Evolutionary conservation across 1,139 yeast species (phyloP).

Genomic region (Nakaseomyces bracarensis): DNA sequence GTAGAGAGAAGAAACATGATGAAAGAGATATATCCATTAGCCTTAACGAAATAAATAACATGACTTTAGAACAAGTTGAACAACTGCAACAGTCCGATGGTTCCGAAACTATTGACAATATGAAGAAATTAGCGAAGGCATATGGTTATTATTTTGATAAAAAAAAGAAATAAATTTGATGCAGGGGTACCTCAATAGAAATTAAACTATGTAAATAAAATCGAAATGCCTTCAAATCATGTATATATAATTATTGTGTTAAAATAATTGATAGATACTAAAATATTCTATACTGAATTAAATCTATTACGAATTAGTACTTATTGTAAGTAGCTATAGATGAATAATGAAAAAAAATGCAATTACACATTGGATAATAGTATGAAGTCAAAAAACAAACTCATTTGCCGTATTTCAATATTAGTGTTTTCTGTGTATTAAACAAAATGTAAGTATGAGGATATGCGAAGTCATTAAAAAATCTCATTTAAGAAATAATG

Average conservation of each 20-base stretch:
- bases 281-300: too few species aligned
- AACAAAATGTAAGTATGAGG: not conserved
- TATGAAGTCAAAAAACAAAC: too few species aligned
- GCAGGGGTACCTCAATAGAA: too few species aligned
- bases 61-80: not conserved
- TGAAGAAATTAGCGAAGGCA: conserved; percentile 3
- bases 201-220: not conserved
- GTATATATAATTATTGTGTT: too few species aligned
- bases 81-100: not conserved
- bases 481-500: conserved; percentile 2
- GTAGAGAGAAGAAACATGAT: conserved; percentile 11
- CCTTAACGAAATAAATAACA: conserved; percentile 1
- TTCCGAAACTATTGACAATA: not conserved
- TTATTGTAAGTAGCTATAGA: too few species aligned
- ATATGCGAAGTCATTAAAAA: not conserved
- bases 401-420: not conserved
- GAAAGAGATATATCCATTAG: not conserved
- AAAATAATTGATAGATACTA: too few species aligned
- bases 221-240: too few species aligned
- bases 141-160: conserved; percentile 6
- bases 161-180: not conserved
- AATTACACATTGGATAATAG: too few species aligned
- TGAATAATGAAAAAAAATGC: too few species aligned
- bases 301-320: too few species aligned
- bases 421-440: not conserved